These are phyloP conservation scores for Saccharomyces hybrid DNA, from an alignment of 1,139 yeast species.

Conservation along the genomic window DNA sequence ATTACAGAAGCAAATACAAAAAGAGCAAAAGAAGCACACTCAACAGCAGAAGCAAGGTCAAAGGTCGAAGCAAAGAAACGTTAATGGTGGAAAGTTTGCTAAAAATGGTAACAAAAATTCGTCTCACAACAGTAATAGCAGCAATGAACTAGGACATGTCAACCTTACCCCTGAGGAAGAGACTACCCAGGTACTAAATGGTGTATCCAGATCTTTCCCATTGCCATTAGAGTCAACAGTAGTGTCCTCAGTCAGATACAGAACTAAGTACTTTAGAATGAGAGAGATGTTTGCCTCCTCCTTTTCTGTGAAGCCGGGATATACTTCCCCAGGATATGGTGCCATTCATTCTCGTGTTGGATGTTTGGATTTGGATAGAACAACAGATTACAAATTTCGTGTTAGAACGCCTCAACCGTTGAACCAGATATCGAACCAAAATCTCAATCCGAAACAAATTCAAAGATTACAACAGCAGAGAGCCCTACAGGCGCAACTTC, in stretches of 20 bases:
- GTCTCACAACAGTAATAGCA: constrained; percentile 6
- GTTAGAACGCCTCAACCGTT: constrained; percentile 55
- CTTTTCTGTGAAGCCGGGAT: constrained; percentile 33
- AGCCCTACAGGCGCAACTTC: constrained; percentile 31
- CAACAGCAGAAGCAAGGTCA: constrained; percentile 11
- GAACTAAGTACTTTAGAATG: constrained; percentile 70
- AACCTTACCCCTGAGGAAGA: constrained; percentile 69
- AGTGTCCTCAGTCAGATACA: constrained; percentile 58
- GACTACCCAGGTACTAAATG: constrained; percentile 84
- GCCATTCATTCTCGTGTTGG: constrained; percentile 74
- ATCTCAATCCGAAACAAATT: constrained; percentile 41
- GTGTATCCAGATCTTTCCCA: constrained; percentile 75
- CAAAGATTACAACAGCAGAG: constrained; percentile 34
- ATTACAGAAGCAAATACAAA: constrained; percentile 22
- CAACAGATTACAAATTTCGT: constrained; percentile 49
- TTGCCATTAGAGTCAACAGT: constrained; percentile 75
- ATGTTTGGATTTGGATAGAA: constrained; percentile 55
- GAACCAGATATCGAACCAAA: constrained; percentile 17
- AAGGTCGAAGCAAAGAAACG: constrained; percentile 7
- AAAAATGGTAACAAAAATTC: constrained; percentile 4
- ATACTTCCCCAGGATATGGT: constrained; percentile 37
- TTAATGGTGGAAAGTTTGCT: constrained; percentile 2
- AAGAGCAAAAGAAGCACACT: constrained; percentile 22
- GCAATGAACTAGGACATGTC: constrained; percentile 3
- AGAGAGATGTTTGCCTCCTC: constrained; percentile 69